Base-by-base conservation (phyloP, 2,329 filamentous ascomycete genomes). In the Nemania sp. region DNA sequence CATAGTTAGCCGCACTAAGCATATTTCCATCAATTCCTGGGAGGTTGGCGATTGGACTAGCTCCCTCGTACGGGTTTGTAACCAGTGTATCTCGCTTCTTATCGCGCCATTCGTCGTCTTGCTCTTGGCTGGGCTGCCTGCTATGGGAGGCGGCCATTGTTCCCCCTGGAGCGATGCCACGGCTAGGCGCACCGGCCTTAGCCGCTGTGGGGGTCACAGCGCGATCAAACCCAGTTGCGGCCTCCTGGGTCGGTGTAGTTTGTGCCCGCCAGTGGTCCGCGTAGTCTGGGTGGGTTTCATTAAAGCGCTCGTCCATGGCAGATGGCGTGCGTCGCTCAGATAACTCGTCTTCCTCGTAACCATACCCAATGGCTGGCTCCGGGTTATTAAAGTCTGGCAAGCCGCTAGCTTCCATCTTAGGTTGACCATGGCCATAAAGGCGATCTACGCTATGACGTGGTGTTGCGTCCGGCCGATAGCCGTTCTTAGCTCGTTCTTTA, bases 321-420 rank as follows among this genome's bases (percentile, higher is more conserved):
- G 94, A 97, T 2, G 93, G 93, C 20, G 94, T 97, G 53, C 89
- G 90, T 18, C 93, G 86, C 69, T 97, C 93, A 6, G 72, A 73
- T 18, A 62, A 53, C 20, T 72, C 66, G 24, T 81, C 80, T 43
- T 88, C 86, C 11, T 86, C 83, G 66, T 84, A 82, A 58, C 80
- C 82, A 72, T 93, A 91, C 3, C 91, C 93, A 74, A 92, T 89
- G 76, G 94, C 93, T 0, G 92, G 93, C 83, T 94, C 88, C 5
- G 92, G 91, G 73, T 94, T 85, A 64, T 90, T 81, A 41, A 87
- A 81, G 71, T 90, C 86, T 3, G 93, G 93, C 68, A 94, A 78
- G 54, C 90, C 91, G 77, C 86, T 93, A 51, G 91, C 88, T 47
- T 86, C 87, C 84, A 97, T 83, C 73, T 87, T 86, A 0, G 84